Evolutionary conservation across 306 rosid species (phyloP).

Genomic region (Trichosanthes truncata): DNA sequence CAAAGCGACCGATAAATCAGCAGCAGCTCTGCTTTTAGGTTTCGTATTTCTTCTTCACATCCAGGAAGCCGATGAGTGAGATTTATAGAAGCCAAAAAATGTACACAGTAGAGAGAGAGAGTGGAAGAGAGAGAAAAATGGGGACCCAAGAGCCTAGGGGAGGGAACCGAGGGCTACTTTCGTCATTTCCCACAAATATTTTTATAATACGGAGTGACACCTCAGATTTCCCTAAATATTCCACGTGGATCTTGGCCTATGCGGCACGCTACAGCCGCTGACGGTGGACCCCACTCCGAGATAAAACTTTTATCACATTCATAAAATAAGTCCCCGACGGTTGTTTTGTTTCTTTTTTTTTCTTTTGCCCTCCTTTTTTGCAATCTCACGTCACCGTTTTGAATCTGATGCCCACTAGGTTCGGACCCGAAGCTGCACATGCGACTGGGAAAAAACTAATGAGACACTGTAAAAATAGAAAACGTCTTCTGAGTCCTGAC

Average conservation of each 20-base stretch:
- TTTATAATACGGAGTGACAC: constrained; percentile 22
- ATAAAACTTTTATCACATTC: background rate
- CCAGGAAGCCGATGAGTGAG: constrained; percentile 12
- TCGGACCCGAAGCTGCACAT: constrained; percentile 18
- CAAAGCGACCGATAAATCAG: constrained; percentile 2
- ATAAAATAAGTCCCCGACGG: background rate
- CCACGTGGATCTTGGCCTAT: constrained; percentile 60
- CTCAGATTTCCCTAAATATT: constrained; percentile 16
- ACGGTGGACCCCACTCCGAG: constrained; percentile 39
- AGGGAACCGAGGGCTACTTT: constrained; percentile 1
- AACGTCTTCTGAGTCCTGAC: constrained; percentile 4
- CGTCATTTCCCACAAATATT: background rate
- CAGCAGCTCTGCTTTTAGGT: constrained; percentile 22
- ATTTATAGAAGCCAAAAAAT: constrained; percentile 29
- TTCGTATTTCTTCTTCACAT: constrained; percentile 10
- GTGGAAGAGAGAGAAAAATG: background rate
- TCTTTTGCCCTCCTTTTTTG: background rate
- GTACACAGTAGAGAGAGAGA: background rate
- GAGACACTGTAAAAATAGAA: background rate
- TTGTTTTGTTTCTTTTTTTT: background rate
- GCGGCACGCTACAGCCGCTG: constrained; percentile 88
- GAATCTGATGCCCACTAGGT: constrained; percentile 9
- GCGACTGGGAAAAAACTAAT: background rate
- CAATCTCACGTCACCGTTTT: background rate
- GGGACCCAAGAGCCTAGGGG: constrained; percentile 22